Base-by-base conservation (phyloP, 768 basidiomycete species). In the Mycena chlorophos region DNA sequence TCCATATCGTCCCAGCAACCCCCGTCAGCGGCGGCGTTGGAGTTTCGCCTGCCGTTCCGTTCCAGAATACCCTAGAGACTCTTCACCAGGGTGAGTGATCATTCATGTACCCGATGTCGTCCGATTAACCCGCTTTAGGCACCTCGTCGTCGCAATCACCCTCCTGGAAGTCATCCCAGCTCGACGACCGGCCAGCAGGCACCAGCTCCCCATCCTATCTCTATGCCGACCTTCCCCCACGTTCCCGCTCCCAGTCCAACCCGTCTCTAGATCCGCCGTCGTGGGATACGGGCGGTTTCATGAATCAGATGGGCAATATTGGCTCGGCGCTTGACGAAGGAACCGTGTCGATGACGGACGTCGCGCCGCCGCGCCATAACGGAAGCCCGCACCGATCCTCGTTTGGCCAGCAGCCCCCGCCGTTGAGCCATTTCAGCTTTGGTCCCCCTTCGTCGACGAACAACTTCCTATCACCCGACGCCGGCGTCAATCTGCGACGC, bases 1-100 rank as follows among this genome's bases (percentile, higher is more conserved):
- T 93, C 57, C 83, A 90, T 65, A 86, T 93, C 58, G 89, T 91
- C 5, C 91, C 91, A 38, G 88, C 90, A 20, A 93, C 91, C 3
- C 91, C 91, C 6, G 78, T 93, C 52, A 82, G 80, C 56, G 86
- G 84, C 40, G 85, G 82, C 20, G 84, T 73, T 30, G 77, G 73
- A 25, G 73, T 73, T 31, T 70, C 72, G 10, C 75, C 78, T 55
- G 67, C 73, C 34, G 78, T 73, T 31, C 77, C 80, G 37, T 87
- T 85, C 75, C 79, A 80, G 61, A 72, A 75, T 30, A 73, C 76
- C 46, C 68, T 80, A 61, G 68, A 77, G 57, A 76, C 78, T 17
- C 72, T 86, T 48, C 74, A 77, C 60, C 81, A 82, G 73, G 80
- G 83, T 83, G 57, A 68, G 80, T 78, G 46, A 28, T 54, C 46